Evolutionary conservation across 495 filamentous ascomycete genomes (phyloP).

Genomic region (Talaromyces thailandensis): DNA sequence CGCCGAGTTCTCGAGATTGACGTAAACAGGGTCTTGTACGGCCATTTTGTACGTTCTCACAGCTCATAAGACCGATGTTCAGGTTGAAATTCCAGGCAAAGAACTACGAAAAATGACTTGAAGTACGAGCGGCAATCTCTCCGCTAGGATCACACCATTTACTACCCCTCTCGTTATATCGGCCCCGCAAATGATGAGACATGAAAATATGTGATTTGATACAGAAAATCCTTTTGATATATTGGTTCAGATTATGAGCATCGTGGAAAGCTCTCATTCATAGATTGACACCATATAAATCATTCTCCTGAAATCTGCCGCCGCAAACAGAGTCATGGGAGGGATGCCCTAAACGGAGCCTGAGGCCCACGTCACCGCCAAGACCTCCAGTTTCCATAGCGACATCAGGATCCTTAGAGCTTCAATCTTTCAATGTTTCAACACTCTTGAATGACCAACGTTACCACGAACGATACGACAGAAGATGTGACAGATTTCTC

Average conservation of each 20-base stretch:
- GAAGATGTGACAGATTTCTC: background rate
- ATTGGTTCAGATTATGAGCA: too few relatives aligned
- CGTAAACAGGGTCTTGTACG: background rate
- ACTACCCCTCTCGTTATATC: background rate
- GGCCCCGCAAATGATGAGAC: background rate
- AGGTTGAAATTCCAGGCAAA: background rate
- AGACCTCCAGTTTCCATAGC: slow-evolving; percentile 4
- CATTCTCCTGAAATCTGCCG: background rate
- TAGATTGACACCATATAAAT: too few relatives aligned
- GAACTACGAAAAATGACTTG: background rate
- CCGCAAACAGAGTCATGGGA: background rate
- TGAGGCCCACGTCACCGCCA: background rate
- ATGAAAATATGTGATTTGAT: too few relatives aligned
- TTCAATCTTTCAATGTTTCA: background rate
- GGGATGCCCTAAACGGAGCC: background rate
- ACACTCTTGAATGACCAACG: background rate
- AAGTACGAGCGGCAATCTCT: background rate
- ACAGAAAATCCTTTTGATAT: too few relatives aligned
- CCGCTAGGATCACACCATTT: background rate
- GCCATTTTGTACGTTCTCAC: background rate
- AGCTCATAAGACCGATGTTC: background rate
- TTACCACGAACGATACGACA: background rate
- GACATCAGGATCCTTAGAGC: background rate
- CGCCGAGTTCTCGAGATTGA: background rate
- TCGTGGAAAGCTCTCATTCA: too few relatives aligned